Conservation (phyloP, 2,329 filamentous ascomycete species). For the Stemphylium beticola region DNA sequence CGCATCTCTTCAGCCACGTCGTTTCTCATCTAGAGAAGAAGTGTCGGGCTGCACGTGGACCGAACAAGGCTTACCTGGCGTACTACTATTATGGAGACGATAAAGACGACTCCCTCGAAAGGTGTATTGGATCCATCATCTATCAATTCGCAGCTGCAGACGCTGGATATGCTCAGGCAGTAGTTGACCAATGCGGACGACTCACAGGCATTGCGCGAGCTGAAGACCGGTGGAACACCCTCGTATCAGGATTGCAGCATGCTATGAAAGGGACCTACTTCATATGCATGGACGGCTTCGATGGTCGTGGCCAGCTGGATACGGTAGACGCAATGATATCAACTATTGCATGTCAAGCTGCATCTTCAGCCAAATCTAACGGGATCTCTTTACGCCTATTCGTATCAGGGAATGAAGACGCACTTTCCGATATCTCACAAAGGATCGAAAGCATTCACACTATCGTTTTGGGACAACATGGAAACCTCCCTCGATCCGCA, state of each 20-base stretch:
- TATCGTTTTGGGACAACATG: not conserved
- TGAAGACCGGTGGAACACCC: constrained; percentile 10
- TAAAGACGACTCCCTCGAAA: constrained; percentile 18
- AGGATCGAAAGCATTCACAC: not conserved
- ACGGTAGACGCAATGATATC: not conserved
- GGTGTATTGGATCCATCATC: constrained; percentile 20
- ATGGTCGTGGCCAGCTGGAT: constrained; percentile 1
- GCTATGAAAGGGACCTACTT: constrained; percentile 22
- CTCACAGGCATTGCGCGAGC: constrained; percentile 5
- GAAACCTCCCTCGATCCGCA: not conserved
- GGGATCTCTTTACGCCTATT: not conserved
- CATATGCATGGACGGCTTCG: constrained; percentile 21
- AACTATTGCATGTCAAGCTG: not conserved
- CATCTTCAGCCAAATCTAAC: not conserved
- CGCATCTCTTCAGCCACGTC: not conserved
- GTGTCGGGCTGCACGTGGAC: not conserved
- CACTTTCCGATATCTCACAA: not conserved
- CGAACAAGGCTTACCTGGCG: constrained; percentile 6
- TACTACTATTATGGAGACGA: constrained; percentile 27
- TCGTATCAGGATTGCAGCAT: constrained; percentile 2
- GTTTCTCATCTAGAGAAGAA: constrained; percentile 1
- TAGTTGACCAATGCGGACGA: not conserved
- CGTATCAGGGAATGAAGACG: not conserved
- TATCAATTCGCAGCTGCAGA: constrained; percentile 18
- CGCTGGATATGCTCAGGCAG: constrained; percentile 14